phyloP scores from a whole-genome alignment of 169 alveolate genomes.

The Perkinsus marinus region DNA sequence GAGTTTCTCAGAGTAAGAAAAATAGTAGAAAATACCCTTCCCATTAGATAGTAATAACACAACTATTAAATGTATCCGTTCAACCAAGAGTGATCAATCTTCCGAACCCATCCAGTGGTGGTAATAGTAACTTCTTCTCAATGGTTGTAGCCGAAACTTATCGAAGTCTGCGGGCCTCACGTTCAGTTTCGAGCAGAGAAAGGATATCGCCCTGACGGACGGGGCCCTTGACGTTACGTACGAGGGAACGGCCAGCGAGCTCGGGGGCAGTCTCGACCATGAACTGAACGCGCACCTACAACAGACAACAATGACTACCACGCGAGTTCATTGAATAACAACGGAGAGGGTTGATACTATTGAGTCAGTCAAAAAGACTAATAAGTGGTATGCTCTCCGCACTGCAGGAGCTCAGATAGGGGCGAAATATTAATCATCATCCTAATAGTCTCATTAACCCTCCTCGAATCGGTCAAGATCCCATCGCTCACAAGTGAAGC shows the following conservation, averaged over 20 bases:
- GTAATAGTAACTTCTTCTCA: background rate
- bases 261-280: slow-evolving; percentile 70
- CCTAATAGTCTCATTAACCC: background rate
- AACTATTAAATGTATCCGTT: background rate
- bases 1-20: too few relatives aligned
- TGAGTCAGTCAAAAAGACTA: background rate
- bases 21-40: too few relatives aligned
- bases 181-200: slow-evolving; percentile 89
- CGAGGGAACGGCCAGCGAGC: slow-evolving; percentile 74
- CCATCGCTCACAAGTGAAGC: too few relatives aligned
- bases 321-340: too few relatives aligned
- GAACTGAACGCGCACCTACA: slow-evolving; percentile 18
- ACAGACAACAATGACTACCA: background rate
- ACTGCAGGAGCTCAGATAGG: background rate
- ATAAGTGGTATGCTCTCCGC: background rate
- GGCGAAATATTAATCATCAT: background rate
- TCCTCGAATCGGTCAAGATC: too few relatives aligned
- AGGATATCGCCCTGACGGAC: slow-evolving; percentile 85
- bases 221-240: slow-evolving; percentile 96
- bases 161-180: slow-evolving; percentile 94
- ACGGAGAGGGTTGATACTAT: background rate
- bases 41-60: background rate
- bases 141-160: slow-evolving; percentile 22
- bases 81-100: background rate
- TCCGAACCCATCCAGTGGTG: background rate